A percentile compares a stretch with the other conserved stretches of the same genome.
Evolutionary conservation across 2,329 filamentous ascomycete genomes (phyloP).

Genomic region (Epicoccum nigrum): DNA sequence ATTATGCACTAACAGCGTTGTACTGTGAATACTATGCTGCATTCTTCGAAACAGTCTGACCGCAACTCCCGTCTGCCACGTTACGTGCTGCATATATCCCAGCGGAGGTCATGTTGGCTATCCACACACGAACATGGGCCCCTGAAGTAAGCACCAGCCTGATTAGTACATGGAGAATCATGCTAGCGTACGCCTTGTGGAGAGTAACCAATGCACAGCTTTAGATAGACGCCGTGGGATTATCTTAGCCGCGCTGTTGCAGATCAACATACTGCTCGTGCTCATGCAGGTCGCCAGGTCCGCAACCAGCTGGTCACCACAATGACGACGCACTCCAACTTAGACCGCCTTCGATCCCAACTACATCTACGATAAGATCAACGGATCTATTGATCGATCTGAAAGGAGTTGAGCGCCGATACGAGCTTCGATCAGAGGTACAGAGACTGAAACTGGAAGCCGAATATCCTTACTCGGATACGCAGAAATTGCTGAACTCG

Average conservation of each 20-base stretch:
- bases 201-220: not conserved
- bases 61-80: not conserved
- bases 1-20: not conserved
- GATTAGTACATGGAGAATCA: too few species aligned
- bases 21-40: too few species aligned
- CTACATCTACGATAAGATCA: not conserved
- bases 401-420: too few species aligned
- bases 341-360: too few species aligned
- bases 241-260: conserved; percentile 1
- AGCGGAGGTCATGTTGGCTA: not conserved
- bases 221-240: not conserved
- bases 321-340: too few species aligned
- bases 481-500: too few species aligned
- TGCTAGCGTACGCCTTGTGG: not conserved
- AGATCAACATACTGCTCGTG: conserved; percentile 6
- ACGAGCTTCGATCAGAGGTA: too few species aligned
- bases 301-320: not conserved
- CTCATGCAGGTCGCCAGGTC: not conserved
- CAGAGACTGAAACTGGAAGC: too few species aligned
- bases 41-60: not conserved
- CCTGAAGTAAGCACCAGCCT: not conserved
- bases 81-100: not conserved
- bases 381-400: not conserved
- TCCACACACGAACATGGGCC: not conserved
- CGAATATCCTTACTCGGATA: too few species aligned